Base-by-base conservation (phyloP, 495 filamentous ascomycete species). In the Lasiosphaeris hirsuta region DNA sequence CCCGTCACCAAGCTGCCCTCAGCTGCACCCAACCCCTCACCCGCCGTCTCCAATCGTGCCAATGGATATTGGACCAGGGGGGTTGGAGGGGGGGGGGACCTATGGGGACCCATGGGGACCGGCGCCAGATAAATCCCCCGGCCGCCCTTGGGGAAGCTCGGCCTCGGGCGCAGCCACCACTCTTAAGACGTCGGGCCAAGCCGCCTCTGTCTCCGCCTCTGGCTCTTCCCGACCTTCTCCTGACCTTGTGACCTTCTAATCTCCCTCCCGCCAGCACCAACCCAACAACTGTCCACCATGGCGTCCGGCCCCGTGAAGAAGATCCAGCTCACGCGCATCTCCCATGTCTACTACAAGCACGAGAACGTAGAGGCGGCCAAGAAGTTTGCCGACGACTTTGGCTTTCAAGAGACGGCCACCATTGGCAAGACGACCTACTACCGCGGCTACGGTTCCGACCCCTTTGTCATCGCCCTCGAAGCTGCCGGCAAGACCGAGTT, bases 391-490 rank as follows among this genome's bases (percentile, higher is more conserved):
- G 63, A 71, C 0, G 82, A 85, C 68, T 87, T 87, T 66, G 83
- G 84, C 55, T 80, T 87, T 64, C 63, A 63, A 10, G 70, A 78
- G 37, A 66, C 67, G 4, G 73, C 75, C 40, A 65, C 67, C 44
- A 63, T 76, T 1, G 74, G 77, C 23, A 69, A 77, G 48, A 76
- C 75, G 51, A 77, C 82, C 10, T 86, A 79, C 72, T 85, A 75
- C 68, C 74, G 82, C 33, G 83, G 84, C 7, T 84, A 84, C 63
- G 82, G 84, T 8, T 69, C 68, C n/a, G 82, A 86, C 50, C 84
- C 81, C 13, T 86, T 81, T 59, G 69, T 84, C 7, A 71, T 83
- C 35, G 79, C 77, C 56, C 72, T 78, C 44, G 69, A 67, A 19
- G 77, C 78, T 44, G 74, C 76, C 0, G 68, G 72, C 30, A 77